Evolutionary conservation across 108 stramenopile genomes (phyloP).

Genomic region (Seminavis robusta): DNA sequence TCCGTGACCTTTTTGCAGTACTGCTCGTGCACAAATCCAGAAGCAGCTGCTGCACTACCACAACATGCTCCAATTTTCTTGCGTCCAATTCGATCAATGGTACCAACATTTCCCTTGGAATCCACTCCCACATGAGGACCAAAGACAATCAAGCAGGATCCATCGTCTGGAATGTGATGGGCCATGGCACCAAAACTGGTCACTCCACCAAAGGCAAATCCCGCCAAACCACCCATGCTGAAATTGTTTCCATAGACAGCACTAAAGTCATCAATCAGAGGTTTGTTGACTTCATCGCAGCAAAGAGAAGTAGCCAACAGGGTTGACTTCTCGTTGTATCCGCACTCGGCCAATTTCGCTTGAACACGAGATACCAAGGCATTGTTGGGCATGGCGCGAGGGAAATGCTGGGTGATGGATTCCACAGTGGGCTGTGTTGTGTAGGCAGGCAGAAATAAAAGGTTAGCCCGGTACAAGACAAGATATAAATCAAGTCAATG

Average conservation of each 20-base stretch:
- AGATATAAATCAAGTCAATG: no score
- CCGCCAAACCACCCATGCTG: conserved; percentile 53
- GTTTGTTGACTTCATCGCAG: conserved; percentile 34
- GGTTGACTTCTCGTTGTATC: conserved; percentile 21
- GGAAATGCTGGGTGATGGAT: conserved; percentile 20
- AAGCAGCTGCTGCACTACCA: conserved; percentile 46
- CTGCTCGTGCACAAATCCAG: no score
- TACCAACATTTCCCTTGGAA: conserved; percentile 37
- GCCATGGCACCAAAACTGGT: conserved; percentile 64
- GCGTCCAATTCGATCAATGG: conserved; percentile 47
- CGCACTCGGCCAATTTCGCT: conserved; percentile 11
- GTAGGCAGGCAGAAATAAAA: no score
- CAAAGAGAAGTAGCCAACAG: conserved; percentile 31
- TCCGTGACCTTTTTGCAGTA: conserved; percentile 26
- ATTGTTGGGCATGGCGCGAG: conserved; percentile 34
- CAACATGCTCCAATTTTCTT: conserved; percentile 45
- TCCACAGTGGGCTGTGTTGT: no score
- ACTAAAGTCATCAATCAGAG: conserved; percentile 25
- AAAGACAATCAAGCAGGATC: conserved; percentile 40
- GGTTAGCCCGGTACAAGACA: no score
- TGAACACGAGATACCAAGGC: conserved; percentile 21
- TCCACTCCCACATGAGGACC: conserved; percentile 64
- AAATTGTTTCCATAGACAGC: conserved; percentile 41
- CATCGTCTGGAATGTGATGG: conserved; percentile 60
- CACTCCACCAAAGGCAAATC: conserved; percentile 60